Evolutionary conservation across 1,284 basidiomycete genomes (phyloP).

Genomic region (Chalciporus sp.): DNA sequence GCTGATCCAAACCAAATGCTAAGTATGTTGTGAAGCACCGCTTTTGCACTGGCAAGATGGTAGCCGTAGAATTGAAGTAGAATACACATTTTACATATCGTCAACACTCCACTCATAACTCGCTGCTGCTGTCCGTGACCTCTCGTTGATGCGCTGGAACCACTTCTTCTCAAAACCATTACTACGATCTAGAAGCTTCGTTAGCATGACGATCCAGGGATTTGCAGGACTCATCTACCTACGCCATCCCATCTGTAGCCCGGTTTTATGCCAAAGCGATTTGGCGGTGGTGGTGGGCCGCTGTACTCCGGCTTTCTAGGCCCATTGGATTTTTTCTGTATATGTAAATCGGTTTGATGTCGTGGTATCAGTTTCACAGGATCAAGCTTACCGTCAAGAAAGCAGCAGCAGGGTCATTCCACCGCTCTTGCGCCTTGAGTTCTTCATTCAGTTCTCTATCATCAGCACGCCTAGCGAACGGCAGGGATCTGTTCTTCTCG

Average conservation of each 20-base stretch:
- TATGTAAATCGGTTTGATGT: conserved; percentile 4
- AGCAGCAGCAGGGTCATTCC: conserved; percentile 94
- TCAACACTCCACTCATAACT: conserved; percentile 86
- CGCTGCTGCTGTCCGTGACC: conserved; percentile 67
- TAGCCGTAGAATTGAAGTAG: neutral
- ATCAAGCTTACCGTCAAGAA: conserved; percentile 79
- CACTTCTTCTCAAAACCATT: conserved; percentile 95
- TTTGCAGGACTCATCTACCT: conserved; percentile 54
- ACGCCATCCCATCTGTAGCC: conserved; percentile 98
- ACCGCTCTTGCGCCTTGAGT: conserved; percentile 76
- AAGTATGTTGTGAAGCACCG: neutral
- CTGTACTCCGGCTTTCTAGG: conserved; percentile 83
- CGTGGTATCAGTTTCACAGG: neutral
- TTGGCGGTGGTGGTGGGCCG: conserved; percentile 88
- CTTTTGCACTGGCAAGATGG: conserved; percentile 2
- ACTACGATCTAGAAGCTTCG: conserved; percentile 66
- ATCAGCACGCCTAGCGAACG: conserved; percentile 80
- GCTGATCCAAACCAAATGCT: neutral
- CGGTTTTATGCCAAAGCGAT: conserved; percentile 93
- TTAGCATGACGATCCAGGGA: conserved; percentile 11
- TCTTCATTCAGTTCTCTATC: conserved; percentile 87
- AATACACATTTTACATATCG: conserved; percentile 72
- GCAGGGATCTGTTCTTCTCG: conserved; percentile 64
- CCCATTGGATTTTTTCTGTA: conserved; percentile 75
- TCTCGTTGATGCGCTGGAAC: conserved; percentile 81